phyloP scores from a whole-genome alignment of 805 yeast genomes.

The Candida insectorum region DNA sequence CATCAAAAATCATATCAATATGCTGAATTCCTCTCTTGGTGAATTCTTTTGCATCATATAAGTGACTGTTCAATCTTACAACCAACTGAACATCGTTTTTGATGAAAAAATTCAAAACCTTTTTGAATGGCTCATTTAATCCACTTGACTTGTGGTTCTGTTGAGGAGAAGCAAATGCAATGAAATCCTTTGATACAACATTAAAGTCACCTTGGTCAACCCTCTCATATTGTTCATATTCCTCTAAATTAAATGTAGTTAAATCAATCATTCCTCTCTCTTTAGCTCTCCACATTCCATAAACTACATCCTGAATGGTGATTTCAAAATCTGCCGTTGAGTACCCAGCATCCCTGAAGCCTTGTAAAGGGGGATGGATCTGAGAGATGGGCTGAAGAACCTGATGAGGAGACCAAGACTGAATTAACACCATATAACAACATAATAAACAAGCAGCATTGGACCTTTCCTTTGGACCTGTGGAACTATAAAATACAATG shows the following conservation, averaged over 20 bases:
- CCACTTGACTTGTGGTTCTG: slow-evolving; percentile 51
- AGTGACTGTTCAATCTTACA: slow-evolving; percentile 86
- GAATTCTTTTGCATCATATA: slow-evolving; percentile 83
- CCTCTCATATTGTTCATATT: slow-evolving; percentile 89
- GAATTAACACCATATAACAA: slow-evolving; percentile 92
- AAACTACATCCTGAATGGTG: slow-evolving; percentile 90
- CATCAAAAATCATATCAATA: slow-evolving; percentile 94
- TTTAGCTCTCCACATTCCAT: slow-evolving; percentile 97
- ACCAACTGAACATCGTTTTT: slow-evolving; percentile 78
- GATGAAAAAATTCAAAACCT: slow-evolving; percentile 75
- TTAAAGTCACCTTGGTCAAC: slow-evolving; percentile 98
- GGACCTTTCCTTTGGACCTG: slow-evolving; percentile 77
- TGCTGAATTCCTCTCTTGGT: slow-evolving; percentile 82
- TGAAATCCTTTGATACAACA: slow-evolving; percentile 84
- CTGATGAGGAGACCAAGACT: slow-evolving; percentile 98
- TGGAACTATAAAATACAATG: slow-evolving; percentile 83
- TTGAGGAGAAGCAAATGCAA: slow-evolving; percentile 97
- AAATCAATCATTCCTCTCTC: slow-evolving; percentile 86
- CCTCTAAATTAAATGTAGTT: slow-evolving; percentile 84
- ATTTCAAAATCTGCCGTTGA: slow-evolving; percentile 92
- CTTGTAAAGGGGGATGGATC: slow-evolving; percentile 88
- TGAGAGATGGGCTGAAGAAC: slow-evolving; percentile 93
- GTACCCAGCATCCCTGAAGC: slow-evolving; percentile 96
- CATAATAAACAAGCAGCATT: slow-evolving; percentile 93
- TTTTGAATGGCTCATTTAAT: slow-evolving; percentile 71